Base-by-base conservation (phyloP, 257 asterid species). In the Solanum piurae region DNA sequence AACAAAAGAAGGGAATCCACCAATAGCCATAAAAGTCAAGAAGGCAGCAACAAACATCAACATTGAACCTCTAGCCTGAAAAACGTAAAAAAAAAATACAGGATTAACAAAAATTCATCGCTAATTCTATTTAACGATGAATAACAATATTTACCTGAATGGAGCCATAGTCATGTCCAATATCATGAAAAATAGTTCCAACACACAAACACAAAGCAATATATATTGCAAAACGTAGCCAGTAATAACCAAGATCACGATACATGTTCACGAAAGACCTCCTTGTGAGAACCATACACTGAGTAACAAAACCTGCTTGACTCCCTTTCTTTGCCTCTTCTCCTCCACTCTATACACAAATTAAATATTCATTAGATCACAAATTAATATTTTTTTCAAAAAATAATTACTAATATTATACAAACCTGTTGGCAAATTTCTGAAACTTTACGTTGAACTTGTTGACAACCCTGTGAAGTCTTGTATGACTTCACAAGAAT, bases 1-100 rank as follows among this genome's bases (percentile, higher is more conserved):
- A 10, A 92, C 94, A 64, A 93, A 94, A 1, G 97, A 94, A 87
- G 97, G 97, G 89, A 94, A 94, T 87, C 97, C 95, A 20, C 97
- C 97, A 71, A 94, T 94, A 1, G 94, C 94, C 97, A 94, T 91
- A 73, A 93, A 94, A 23, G 97, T 94, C 85, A 94, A 86, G 89
- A 94, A 92, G 69, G 93, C 89, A 76, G 88, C 87, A 84, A 90
- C 66, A 86, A 77, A 94, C 88, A 88, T 85, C 31, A 89, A 69
- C 96, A 94, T 88, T 40, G 97, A 91, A 23, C 96, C 95, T 89
- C 95, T 91, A 60, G 92, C 94, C 95, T 93, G 87, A 11, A 49
- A 29, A 44, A 40, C 29, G 8, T 16, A n/a, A 14, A 49, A 2
- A 14, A 13, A 2, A 9, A 9, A 14, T 0, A 14, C 0, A 49